Percentiles rank a stretch among this genome's conserved stretches.
Evolutionary conservation across 768 basidiomycete species (phyloP).

Genomic region (Tricholoma sp.): DNA sequence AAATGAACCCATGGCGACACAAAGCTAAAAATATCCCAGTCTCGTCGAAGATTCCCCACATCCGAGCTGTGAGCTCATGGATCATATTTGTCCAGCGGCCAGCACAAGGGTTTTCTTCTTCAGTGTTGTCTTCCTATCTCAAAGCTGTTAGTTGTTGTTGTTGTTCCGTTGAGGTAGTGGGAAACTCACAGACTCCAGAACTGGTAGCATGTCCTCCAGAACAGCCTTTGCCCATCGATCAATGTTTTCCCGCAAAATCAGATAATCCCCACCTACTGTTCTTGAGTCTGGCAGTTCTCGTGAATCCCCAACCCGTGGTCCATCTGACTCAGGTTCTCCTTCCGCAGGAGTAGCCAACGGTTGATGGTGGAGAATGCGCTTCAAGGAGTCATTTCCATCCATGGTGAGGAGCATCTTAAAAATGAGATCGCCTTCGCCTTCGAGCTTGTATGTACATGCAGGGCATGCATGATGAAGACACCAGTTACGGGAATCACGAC

Average conservation of each 20-base stretch:
- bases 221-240: slow-evolving; percentile 14
- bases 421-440: too few species aligned
- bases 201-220: not conserved
- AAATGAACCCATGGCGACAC: too few species aligned
- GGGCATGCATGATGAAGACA: not conserved
- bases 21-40: too few species aligned
- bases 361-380: too few species aligned
- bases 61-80: not conserved
- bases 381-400: too few species aligned
- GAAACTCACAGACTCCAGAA: not conserved
- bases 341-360: not conserved
- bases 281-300: slow-evolving; percentile 15
- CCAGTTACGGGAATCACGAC: too few species aligned
- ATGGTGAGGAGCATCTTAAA: too few species aligned
- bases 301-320: not conserved
- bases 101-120: slow-evolving; percentile 13
- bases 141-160: too few species aligned
- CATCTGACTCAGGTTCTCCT: not conserved
- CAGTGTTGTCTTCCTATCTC: not conserved
- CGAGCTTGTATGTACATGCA: too few species aligned
- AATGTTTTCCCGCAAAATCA: slow-evolving; percentile 13
- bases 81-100: slow-evolving; percentile 18
- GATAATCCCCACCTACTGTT: slow-evolving; percentile 11
- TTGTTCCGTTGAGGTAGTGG: too few species aligned
- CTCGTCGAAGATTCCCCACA: not conserved